Conservation (phyloP, 2,329 filamentous ascomycete species). For the Stagonosporopsis rhizophila region DNA sequence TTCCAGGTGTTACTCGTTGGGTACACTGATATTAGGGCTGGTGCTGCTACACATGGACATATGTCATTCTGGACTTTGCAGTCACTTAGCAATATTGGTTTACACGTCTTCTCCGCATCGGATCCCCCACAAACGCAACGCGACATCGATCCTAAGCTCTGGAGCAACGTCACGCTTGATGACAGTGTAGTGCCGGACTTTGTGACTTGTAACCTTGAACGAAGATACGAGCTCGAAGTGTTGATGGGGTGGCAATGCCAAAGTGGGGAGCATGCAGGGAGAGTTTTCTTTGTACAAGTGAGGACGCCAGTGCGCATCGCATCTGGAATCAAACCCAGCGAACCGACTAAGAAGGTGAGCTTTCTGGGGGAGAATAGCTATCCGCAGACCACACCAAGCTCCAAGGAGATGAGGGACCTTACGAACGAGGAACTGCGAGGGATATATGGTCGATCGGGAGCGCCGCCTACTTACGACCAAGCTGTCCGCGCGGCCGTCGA, state of each 20-base stretch:
- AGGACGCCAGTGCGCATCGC: conserved; percentile 19
- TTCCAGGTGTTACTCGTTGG: conserved; percentile 27
- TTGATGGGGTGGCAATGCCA: conserved; percentile 25
- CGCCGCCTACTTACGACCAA: neutral
- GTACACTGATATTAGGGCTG: conserved; percentile 22
- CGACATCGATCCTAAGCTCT: conserved; percentile 8
- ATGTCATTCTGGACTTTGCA: conserved; percentile 25
- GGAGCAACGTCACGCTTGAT: conserved; percentile 10
- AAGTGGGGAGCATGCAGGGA: conserved; percentile 12
- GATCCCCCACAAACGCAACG: conserved; percentile 5
- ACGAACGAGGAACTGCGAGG: neutral
- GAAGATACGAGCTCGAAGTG: conserved; percentile 27
- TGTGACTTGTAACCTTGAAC: conserved; percentile 17
- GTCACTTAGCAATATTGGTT: conserved; percentile 20
- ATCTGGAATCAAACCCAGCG: conserved; percentile 16
- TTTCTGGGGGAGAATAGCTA: neutral
- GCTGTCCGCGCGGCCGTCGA: neutral
- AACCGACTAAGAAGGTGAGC: neutral
- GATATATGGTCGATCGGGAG: neutral
- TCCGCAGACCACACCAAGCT: neutral
- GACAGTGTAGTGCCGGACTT: conserved; percentile 22
- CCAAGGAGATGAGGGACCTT: neutral
- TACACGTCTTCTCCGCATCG: conserved; percentile 5
- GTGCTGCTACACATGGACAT: conserved; percentile 5
- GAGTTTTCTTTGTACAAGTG: conserved; percentile 23